Conservation (phyloP, 306 rosid genomes). For the Casuarina cunninghamiana region DNA sequence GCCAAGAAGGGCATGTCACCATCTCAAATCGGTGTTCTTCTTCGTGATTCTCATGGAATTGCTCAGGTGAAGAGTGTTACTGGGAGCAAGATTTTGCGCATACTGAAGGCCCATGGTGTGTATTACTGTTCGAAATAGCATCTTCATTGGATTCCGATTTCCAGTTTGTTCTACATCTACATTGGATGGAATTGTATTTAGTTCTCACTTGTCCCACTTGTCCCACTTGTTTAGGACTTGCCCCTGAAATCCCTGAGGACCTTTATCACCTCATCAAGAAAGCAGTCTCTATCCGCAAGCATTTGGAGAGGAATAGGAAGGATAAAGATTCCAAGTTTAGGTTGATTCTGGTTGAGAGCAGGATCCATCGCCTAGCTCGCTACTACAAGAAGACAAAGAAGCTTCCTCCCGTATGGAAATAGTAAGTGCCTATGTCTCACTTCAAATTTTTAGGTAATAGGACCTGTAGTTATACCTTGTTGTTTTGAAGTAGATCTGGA, state of each 20-base stretch:
- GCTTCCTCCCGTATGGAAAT: slow-evolving; percentile 91
- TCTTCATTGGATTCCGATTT: neutral
- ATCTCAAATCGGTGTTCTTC: slow-evolving; percentile 94
- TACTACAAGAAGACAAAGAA: slow-evolving; percentile 91
- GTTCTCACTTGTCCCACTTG: neutral
- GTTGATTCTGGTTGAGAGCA: slow-evolving; percentile 87
- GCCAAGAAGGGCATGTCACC: slow-evolving; percentile 93
- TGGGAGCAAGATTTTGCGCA: slow-evolving; percentile 75
- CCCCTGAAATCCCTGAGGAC: slow-evolving; percentile 94
- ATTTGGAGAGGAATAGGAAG: slow-evolving; percentile 85
- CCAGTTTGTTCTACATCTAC: neutral
- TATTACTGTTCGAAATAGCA: neutral
- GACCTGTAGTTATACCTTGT: neutral
- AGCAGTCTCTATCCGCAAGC: slow-evolving; percentile 82
- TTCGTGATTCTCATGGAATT: slow-evolving; percentile 82
- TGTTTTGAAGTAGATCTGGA: neutral
- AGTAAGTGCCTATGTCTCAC: slow-evolving; percentile 42
- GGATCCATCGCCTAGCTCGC: slow-evolving; percentile 87
- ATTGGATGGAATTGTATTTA: neutral
- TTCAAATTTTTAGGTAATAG: neutral
- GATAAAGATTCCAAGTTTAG: slow-evolving; percentile 91
- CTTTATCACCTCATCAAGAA: slow-evolving; percentile 89
- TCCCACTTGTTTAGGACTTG: slow-evolving; percentile 53
- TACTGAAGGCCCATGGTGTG: slow-evolving; percentile 78
- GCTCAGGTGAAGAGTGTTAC: slow-evolving; percentile 76